A percentile compares a stretch with the other conserved stretches of the same genome.
Evolutionary conservation across 768 basidiomycete species (phyloP).

Genomic region (Kwoniella heveanensis): DNA sequence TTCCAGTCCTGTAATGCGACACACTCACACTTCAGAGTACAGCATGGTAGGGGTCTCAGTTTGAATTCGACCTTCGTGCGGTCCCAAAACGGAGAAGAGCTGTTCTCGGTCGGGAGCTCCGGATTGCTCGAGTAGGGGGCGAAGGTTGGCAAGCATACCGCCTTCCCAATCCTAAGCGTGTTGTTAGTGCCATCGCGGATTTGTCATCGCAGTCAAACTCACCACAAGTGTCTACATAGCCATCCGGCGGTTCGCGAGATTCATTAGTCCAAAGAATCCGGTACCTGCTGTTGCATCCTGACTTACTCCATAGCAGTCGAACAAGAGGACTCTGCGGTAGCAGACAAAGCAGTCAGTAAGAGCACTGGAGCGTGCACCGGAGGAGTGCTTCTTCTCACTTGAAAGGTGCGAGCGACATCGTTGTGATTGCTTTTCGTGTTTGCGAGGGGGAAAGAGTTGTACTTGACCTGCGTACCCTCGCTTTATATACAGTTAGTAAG

Average conservation of each 20-base stretch:
- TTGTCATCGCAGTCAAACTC: neutral
- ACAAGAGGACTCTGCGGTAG: conserved; percentile 33
- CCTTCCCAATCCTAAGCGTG: conserved; percentile 31
- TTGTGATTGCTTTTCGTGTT: too few relatives aligned
- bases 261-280: too few relatives aligned
- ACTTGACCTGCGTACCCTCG: too few relatives aligned
- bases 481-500: too few relatives aligned
- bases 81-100: conserved; percentile 20
- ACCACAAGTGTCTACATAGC: conserved; percentile 32
- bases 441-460: too few relatives aligned
- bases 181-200: neutral
- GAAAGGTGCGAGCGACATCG: too few relatives aligned
- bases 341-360: too few relatives aligned
- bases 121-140: conserved; percentile 29
- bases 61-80: conserved; percentile 22
- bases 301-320: conserved; percentile 41
- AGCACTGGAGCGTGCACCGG: too few relatives aligned
- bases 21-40: conserved; percentile 35
- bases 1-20: neutral
- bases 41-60: conserved; percentile 32
- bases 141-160: conserved; percentile 25
- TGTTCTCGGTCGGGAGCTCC: conserved; percentile 25
- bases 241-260: neutral
- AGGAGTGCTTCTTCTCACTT: too few relatives aligned
- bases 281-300: neutral